phyloP scores from a whole-genome alignment of 2,329 filamentous ascomycete species.

The Corinectria fuckeliana region DNA sequence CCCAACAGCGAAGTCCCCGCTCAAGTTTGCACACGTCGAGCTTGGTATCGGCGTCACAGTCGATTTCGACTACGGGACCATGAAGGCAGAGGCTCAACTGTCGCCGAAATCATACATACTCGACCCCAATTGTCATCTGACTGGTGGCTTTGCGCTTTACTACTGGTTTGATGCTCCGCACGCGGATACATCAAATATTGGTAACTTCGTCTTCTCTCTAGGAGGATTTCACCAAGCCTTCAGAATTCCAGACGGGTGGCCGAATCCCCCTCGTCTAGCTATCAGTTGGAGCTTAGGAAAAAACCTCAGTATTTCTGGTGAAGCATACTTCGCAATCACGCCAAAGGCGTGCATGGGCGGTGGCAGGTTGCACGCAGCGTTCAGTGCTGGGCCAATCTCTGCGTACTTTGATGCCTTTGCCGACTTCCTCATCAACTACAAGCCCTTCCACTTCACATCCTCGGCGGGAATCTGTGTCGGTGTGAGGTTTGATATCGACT shows the following conservation, averaged over 20 bases:
- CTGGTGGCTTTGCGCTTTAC: conserved; percentile 50
- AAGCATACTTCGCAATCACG: conserved; percentile 55
- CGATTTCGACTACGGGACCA: conserved; percentile 44
- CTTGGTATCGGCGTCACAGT: conserved; percentile 44
- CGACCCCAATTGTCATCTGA: conserved; percentile 47
- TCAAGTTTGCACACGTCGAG: conserved; percentile 46
- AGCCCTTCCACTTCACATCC: neutral
- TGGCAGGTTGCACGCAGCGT: conserved; percentile 40
- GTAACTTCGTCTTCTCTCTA: conserved; percentile 53
- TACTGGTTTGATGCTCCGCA: conserved; percentile 45
- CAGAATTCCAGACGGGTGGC: conserved; percentile 43
- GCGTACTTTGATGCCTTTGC: conserved; percentile 49
- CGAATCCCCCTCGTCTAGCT: conserved; percentile 45
- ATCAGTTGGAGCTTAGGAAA: conserved; percentile 45
- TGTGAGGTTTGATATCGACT: conserved; percentile 36
- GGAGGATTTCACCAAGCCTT: conserved; percentile 53
- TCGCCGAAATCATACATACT: conserved; percentile 50
- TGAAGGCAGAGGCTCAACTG: conserved; percentile 49
- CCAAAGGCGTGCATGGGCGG: conserved; percentile 53
- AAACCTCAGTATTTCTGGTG: conserved; percentile 44
- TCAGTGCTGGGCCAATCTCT: conserved; percentile 40
- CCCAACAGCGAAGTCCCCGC: conserved; percentile 23
- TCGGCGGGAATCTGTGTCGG: conserved; percentile 37
- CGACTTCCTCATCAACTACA: conserved; percentile 47
- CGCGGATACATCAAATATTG: conserved; percentile 32